phyloP scores from a whole-genome alignment of 2,329 filamentous ascomycete genomes.

The Fusarium sp. region DNA sequence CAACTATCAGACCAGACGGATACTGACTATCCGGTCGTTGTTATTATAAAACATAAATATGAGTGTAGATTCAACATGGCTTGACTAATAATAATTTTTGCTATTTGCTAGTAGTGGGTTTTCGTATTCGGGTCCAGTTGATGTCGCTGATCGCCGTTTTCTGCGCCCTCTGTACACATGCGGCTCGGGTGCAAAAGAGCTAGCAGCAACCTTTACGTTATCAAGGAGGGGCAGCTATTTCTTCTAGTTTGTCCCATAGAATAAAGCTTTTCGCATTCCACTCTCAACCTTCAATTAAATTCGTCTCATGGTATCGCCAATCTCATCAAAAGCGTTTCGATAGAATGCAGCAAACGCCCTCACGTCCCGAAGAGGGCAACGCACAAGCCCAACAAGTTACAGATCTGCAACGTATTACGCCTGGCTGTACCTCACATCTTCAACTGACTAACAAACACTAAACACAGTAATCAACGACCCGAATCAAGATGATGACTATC shows the following conservation, averaged over 20 bases:
- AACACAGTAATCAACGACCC: neutral
- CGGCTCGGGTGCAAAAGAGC: neutral
- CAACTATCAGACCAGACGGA: too few relatives aligned
- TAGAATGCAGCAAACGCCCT: neutral
- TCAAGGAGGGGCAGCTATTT: neutral
- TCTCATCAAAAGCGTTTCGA: too few relatives aligned
- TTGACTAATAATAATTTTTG: too few relatives aligned
- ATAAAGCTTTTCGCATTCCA: too few relatives aligned
- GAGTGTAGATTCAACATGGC: too few relatives aligned
- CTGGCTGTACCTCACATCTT: neutral
- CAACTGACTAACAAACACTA: neutral
- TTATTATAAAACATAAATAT: too few relatives aligned
- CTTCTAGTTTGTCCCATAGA: neutral
- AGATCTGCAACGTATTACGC: neutral
- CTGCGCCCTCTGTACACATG: neutral
- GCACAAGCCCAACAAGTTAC: neutral
- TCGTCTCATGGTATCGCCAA: too few relatives aligned
- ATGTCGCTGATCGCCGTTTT: neutral
- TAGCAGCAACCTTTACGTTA: neutral
- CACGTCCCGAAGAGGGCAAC: neutral
- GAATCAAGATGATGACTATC: constrained; percentile 2
- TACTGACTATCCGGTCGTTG: too few relatives aligned
- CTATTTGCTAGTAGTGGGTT: too few relatives aligned
- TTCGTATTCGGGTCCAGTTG: too few relatives aligned
- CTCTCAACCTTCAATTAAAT: too few relatives aligned